These are phyloP conservation scores for Blastobotrys apis DNA, from an alignment of 1,139 yeast genomes.

Conservation along the genomic window DNA sequence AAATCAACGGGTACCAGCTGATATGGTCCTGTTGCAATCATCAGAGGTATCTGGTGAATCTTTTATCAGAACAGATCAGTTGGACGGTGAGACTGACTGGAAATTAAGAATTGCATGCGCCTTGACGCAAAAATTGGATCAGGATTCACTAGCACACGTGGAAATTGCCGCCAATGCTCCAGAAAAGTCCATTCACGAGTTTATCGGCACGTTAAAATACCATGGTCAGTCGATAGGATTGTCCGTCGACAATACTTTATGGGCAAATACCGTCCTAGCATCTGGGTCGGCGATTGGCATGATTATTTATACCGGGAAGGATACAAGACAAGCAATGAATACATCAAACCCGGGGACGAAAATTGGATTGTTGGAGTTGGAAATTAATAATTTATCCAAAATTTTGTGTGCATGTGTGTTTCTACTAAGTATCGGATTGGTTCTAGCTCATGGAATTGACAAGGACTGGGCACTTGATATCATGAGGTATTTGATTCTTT, in stretches of 20 bases:
- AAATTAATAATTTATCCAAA: constrained; percentile 84
- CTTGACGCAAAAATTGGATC: constrained; percentile 59
- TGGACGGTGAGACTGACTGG: constrained; percentile 99
- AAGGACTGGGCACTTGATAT: constrained; percentile 82
- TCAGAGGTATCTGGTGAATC: constrained; percentile 81
- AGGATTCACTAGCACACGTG: constrained; percentile 45
- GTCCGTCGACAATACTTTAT: constrained; percentile 83
- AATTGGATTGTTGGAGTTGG: constrained; percentile 83
- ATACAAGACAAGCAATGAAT: constrained; percentile 92
- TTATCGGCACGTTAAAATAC: constrained; percentile 65
- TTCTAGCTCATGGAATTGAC: constrained; percentile 73
- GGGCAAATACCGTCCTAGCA: constrained; percentile 98
- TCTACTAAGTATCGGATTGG: constrained; percentile 68
- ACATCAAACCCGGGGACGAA: constrained; percentile 88
- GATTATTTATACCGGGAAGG: constrained; percentile 83
- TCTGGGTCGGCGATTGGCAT: constrained; percentile 89
- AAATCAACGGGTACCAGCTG: constrained; percentile 89
- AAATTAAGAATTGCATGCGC: constrained; percentile 70
- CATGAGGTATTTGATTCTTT: constrained; percentile 82
- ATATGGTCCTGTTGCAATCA: constrained; percentile 77
- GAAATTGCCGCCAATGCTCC: constrained; percentile 71
- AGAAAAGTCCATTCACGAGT: constrained; percentile 73
- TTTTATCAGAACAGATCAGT: constrained; percentile 92
- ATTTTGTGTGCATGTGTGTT: constrained; percentile 86
- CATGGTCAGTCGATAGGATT: constrained; percentile 49